Percentiles rank a stretch among this genome's conserved stretches.
Evolutionary conservation across 2,329 filamentous ascomycete genomes (phyloP).

Genomic region (Ilyonectria robusta): DNA sequence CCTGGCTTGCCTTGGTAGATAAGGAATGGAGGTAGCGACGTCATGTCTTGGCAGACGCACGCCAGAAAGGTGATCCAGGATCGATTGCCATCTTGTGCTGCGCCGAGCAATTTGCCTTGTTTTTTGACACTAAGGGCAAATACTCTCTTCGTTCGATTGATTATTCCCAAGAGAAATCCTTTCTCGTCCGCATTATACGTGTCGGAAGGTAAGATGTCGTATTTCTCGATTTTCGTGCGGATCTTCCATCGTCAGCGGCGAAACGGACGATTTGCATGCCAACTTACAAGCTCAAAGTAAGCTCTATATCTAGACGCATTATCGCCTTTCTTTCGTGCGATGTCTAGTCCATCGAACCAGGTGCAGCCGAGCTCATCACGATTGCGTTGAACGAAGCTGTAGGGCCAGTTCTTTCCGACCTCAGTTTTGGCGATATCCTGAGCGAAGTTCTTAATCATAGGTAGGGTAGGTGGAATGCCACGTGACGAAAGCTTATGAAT

Average conservation of each 20-base stretch:
- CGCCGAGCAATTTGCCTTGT: slow-evolving; percentile 24
- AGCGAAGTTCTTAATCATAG: slow-evolving; percentile 23
- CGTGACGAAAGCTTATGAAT: slow-evolving; percentile 28
- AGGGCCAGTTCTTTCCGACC: neutral
- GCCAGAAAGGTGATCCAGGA: slow-evolving; percentile 2
- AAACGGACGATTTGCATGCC: neutral
- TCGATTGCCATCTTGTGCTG: neutral
- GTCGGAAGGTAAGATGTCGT: neutral
- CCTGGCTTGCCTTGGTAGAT: too few species aligned
- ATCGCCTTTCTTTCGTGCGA: too few species aligned
- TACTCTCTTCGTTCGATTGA: slow-evolving; percentile 25
- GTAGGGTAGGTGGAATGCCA: slow-evolving; percentile 20
- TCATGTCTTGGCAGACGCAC: too few species aligned
- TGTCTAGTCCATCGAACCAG: neutral
- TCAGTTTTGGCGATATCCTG: neutral
- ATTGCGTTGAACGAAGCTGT: neutral
- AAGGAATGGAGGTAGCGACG: too few species aligned
- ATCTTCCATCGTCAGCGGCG: neutral
- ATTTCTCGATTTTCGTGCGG: neutral
- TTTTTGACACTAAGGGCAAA: slow-evolving; percentile 1
- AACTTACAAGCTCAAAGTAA: neutral
- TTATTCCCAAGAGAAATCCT: slow-evolving; percentile 3
- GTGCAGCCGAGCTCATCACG: neutral
- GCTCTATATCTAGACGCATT: neutral
- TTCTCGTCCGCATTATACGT: neutral